Evolutionary conservation across 2,329 filamentous ascomycete genomes (phyloP).

Genomic region (Colletotrichum sp.): DNA sequence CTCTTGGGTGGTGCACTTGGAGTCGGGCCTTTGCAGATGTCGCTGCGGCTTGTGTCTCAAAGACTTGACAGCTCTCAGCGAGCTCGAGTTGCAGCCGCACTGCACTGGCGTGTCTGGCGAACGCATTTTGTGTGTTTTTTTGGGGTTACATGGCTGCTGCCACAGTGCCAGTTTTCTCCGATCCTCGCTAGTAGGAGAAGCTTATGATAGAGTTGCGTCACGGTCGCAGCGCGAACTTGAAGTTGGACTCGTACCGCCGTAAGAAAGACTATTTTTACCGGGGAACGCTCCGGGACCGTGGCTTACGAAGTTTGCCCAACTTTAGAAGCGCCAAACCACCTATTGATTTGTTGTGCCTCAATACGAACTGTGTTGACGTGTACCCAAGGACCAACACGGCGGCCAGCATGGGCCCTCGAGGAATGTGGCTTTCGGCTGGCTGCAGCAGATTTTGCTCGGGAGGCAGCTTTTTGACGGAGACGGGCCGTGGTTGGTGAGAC

Average conservation of each 20-base stretch:
- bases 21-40: neutral
- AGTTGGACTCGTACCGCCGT: neutral
- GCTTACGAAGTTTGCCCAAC: neutral
- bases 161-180: neutral
- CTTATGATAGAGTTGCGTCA: conserved; percentile 7
- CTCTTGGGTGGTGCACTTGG: neutral
- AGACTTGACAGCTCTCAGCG: neutral
- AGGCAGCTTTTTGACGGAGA: neutral
- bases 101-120: neutral
- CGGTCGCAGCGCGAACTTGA: neutral
- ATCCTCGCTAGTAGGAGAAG: neutral
- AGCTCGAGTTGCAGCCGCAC: neutral
- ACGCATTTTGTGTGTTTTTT: neutral
- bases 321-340: neutral
- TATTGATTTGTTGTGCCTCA: neutral
- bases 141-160: neutral
- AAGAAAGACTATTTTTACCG: neutral
- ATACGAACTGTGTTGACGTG: neutral
- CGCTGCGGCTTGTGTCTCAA: neutral
- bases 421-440: neutral
- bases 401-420: neutral
- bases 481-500: conserved; percentile 5
- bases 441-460: neutral
- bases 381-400: neutral
- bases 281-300: neutral